Evolutionary conservation across 1,284 basidiomycete species (phyloP), one percentile per base, ranked within the genome.

Genomic region (Pascua guehoae): DNA sequence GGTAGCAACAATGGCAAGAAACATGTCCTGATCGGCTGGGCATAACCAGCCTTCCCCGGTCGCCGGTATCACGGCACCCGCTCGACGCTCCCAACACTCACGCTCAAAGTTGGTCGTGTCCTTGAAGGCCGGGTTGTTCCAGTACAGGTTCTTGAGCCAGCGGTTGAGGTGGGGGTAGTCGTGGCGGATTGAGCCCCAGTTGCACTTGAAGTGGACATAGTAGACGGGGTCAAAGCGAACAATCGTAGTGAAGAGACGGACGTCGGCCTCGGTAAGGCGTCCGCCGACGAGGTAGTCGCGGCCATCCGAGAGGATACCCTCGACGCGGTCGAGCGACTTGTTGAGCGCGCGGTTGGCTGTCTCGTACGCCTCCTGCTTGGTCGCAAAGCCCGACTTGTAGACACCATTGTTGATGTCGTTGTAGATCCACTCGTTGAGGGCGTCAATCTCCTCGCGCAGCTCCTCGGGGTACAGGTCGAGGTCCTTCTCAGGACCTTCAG

Each of bases 151-250:
- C 74, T 87, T 87, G 78, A 91, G 73, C 92, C 92, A 93, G 37
- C 78, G 75, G 77, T 95, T 84, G 51, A 94, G 82, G 49, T 85
- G 82, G 24, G 91, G 91, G 76, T 91, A 95, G 24, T 88, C 87
- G 68, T 86, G 79, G 53, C 80, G 77, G 66, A 81, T 78, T 66
- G 60, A 16, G 41, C 86, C 85, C 64, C 90, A 76, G 81, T 96
- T 95, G 80, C 91, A 95, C 76, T 97, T 97, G 83, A 98, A 97
- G 76, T 92, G 89, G 0, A 86, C 85, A 53, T 88, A 84, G 77
- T 98, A 98, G 39, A 91, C 93, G 0, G 88, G 87, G 69, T 95
- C 91, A 71, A 85, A 81, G 42, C 89, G 68, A 61, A 95, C 86
- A 55, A 93, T 88, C 5, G 93, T 97, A 18, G 93, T 93, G 78